Base-by-base conservation (phyloP, 2,329 filamentous ascomycete species). In the Clarireedia homoeocarpa region DNA sequence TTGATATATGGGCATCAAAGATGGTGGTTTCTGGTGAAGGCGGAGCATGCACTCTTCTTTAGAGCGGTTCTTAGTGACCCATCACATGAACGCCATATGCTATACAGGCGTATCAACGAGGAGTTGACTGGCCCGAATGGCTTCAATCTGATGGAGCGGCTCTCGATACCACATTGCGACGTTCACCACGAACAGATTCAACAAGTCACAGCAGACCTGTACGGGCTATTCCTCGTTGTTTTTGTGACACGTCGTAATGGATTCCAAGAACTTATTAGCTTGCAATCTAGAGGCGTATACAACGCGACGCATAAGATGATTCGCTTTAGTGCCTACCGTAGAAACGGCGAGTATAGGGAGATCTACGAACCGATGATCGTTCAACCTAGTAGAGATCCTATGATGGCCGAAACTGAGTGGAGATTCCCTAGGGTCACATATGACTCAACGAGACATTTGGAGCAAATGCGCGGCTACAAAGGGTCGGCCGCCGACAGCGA, bases 331-430 rank as follows among this genome's bases (percentile, higher is more conserved):
- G 4, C 47, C 14, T 44, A 27, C 1, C 3, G 4, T 14, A 23
- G 10, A 7, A 27, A 30, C 7, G 5, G 23, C 7, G 1, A 30
- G 0, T 3, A 23, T 24, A 17, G n/a, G 1, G 14, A 42, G 0
- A 27, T 54, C 5, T 54, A 54, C 15, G 52, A 54, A 7, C 52
- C 44, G 2, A 40, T 54, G 45, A 20, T 53, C 27, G 14, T n/a
- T 26, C 15, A 53, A 53, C 27, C n/a, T 24, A 14, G 4, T 30
- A 2, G 34, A 40, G 17, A 6, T 40, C 24, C 10, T n/a, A 4
- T 1, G 24, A 34, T 24, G 42, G 23, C 0, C n/a, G 39, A 23
- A 4, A 27, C 34, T 1, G 52, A 54, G 14, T 54, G 39, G 20
- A 40, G 12, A 39, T 54, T 48, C 9, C 12, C 38, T 6, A n/a